phyloP scores from a whole-genome alignment of 371 early-diverging fungal genomes.

The Mucor irregularis region DNA sequence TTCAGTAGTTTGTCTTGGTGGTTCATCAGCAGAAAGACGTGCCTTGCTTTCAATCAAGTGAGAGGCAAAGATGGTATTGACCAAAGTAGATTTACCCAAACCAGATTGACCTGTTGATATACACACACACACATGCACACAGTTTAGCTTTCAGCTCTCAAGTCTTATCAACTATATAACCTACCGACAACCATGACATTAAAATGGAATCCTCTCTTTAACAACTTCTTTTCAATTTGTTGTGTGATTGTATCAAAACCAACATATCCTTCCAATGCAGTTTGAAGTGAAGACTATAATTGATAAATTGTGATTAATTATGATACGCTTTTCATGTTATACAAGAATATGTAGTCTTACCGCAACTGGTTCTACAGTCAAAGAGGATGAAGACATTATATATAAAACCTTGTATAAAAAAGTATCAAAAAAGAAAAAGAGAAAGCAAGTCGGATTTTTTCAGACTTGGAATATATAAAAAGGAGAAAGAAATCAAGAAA shows the following conservation, averaged over 20 bases:
- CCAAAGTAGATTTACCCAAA: slow-evolving; percentile 97
- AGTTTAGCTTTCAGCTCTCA: neutral
- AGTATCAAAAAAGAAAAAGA: neutral
- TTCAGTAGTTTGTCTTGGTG: slow-evolving; percentile 82
- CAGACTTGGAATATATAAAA: no score
- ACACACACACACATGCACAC: no score
- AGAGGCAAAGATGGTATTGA: slow-evolving; percentile 92
- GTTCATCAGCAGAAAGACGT: slow-evolving; percentile 71
- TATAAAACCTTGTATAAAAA: neutral
- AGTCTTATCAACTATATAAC: neutral
- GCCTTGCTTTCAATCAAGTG: slow-evolving; percentile 87
- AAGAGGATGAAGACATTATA: slow-evolving; percentile 10
- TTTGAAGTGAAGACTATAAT: slow-evolving; percentile 51
- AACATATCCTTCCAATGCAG: slow-evolving; percentile 71
- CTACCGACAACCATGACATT: slow-evolving; percentile 94
- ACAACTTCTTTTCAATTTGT: slow-evolving; percentile 90
- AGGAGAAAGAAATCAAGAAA: no score
- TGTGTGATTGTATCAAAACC: slow-evolving; percentile 94
- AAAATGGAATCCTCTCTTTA: slow-evolving; percentile 93
- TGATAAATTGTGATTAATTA: no score
- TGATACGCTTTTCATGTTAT: no score
- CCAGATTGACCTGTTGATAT: slow-evolving; percentile 85
- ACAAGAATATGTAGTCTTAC: no score
- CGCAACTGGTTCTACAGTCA: slow-evolving; percentile 5
- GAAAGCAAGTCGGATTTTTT: no score